These are phyloP conservation scores for Pyrus communis DNA, from an alignment of 306 rosid species.

Conservation along the genomic window DNA sequence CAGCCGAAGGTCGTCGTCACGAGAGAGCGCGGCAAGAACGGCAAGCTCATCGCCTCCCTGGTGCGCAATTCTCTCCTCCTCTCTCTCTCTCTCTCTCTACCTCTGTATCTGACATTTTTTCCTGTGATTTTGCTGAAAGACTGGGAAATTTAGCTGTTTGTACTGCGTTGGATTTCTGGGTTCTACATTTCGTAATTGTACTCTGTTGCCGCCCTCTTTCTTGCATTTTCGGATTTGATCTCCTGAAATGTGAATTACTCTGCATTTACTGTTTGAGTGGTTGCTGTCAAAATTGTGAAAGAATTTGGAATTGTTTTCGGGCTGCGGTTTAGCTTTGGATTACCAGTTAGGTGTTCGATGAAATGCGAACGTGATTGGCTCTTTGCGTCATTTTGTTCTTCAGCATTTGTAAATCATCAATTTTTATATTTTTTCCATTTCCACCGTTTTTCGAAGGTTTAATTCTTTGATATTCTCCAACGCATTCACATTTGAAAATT, in stretches of 20 bases:
- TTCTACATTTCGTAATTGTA: background rate
- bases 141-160: background rate
- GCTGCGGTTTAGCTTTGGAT: background rate
- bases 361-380: slow-evolving; percentile 23
- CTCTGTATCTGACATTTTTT: background rate
- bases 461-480: background rate
- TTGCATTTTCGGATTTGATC: slow-evolving; percentile 10
- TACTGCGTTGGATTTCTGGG: background rate
- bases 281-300: background rate
- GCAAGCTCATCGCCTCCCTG: slow-evolving; percentile 79
- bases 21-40: slow-evolving; percentile 95
- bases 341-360: slow-evolving; percentile 31
- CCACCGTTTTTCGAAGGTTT: background rate
- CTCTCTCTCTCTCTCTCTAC: background rate
- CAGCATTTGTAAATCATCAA: background rate
- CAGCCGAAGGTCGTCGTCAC: slow-evolving; percentile 73
- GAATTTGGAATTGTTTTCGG: background rate
- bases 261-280: background rate
- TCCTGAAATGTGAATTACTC: background rate
- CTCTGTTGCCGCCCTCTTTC: background rate
- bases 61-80: slow-evolving; percentile 22
- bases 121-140: background rate
- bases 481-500: background rate
- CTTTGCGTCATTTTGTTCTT: background rate
- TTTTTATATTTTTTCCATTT: background rate